Evolutionary conservation across 192 early-diverging fungal genomes (phyloP), one percentile per base, ranked within the genome.

Genomic region (Entomortierella beljakovae): DNA sequence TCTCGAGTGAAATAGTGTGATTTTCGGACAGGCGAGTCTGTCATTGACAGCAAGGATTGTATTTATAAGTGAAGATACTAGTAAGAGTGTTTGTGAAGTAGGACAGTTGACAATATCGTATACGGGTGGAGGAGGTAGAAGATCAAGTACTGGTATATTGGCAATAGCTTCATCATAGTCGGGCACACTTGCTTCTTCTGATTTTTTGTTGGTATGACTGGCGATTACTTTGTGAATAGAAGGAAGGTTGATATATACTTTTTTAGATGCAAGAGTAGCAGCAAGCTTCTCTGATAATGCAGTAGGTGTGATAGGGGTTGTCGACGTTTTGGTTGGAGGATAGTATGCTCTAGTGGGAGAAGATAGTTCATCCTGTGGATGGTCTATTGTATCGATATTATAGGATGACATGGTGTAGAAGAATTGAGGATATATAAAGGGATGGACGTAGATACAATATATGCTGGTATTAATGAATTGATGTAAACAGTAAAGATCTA

Each of bases 1-100:
- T 32, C 90, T 82, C 28, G 90, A 89, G 66, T 94, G 92, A 51
- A 94, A 94, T 37, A 87, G 87, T 2, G 92, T 93, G 43, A 87
- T 70, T 31, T 74, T 67, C 1, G 80, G 75, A 29, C 75, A 79
- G 0, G 66, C 68, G 2, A 83, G 69, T 11, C 79, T 57, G 54
- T 88, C 86, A 63, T 87, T 88, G 56, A 83, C 74, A 1, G 71
- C 70, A 34, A 86, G 80, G 54, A 88, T 86, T 18, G 81, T 83
- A 52, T 87, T 83, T 22, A 88, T 62, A 35, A 87, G 68, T 26
- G 82, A 68, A 1, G 87, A 77, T 22, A 88, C 85, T 23, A 88
- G 50, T 25, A 79, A 71, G 0, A 88, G 64, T 13, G 87, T 82
- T 42, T 84, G 72, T 13, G 66, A 67, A 0, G 82, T 77, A 33